Conservation (phyloP, 768 basidiomycete species). For the Ramaria rubella region DNA sequence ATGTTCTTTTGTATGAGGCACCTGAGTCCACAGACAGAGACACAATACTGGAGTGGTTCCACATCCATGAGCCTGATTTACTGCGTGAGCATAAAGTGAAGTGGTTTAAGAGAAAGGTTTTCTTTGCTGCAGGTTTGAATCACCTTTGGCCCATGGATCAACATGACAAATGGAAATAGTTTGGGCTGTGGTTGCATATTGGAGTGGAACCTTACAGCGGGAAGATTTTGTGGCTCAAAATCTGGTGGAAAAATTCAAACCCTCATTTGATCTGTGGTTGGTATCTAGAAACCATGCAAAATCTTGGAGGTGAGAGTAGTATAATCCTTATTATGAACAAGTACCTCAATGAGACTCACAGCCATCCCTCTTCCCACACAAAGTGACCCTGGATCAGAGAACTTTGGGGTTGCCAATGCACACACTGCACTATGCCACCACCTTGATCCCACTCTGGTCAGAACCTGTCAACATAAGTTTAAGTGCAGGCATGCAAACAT, state of each 20-base stretch:
- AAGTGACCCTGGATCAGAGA: slow-evolving; percentile 37
- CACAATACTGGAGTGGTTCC: too few relatives aligned
- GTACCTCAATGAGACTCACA: neutral
- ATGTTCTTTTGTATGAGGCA: too few relatives aligned
- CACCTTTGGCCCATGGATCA: slow-evolving; percentile 36
- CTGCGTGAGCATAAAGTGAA: too few relatives aligned
- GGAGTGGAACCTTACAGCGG: slow-evolving; percentile 33
- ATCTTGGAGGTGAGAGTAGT: slow-evolving; percentile 20
- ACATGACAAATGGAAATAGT: slow-evolving; percentile 41
- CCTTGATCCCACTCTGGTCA: slow-evolving; percentile 32
- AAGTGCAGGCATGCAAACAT: slow-evolving; percentile 33
- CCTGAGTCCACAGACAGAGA: too few relatives aligned
- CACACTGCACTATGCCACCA: slow-evolving; percentile 35
- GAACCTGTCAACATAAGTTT: slow-evolving; percentile 37
- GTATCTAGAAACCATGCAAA: slow-evolving; percentile 26
- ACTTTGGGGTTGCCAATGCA: too few relatives aligned
- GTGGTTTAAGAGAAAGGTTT: too few relatives aligned
- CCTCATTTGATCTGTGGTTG: slow-evolving; percentile 24
- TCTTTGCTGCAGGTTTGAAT: too few relatives aligned
- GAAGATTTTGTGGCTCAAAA: slow-evolving; percentile 29
- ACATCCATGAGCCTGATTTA: too few relatives aligned
- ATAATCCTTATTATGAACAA: slow-evolving; percentile 16
- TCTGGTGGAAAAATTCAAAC: slow-evolving; percentile 37
- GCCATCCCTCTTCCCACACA: slow-evolving; percentile 35
- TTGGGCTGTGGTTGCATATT: slow-evolving; percentile 32